These are phyloP conservation scores for Drechslerella dactyloides DNA, from an alignment of 2,329 filamentous ascomycete genomes.

Conservation along the genomic window DNA sequence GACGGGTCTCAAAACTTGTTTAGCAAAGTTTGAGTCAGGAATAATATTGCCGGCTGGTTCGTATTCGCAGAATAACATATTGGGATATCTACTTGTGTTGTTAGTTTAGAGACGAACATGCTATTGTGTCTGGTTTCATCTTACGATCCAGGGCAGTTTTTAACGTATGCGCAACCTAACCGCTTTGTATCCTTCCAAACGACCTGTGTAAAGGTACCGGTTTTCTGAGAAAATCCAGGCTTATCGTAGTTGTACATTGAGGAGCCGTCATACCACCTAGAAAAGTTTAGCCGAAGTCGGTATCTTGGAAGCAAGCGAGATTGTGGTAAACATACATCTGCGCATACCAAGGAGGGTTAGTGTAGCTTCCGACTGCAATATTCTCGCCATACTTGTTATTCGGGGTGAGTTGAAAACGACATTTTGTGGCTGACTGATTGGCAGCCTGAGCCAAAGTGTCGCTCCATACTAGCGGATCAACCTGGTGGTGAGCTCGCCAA, in stretches of 20 bases:
- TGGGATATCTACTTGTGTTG: constrained; percentile 8
- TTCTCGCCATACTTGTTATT: constrained; percentile 25
- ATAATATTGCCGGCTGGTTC: constrained; percentile 14
- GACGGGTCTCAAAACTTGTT: constrained; percentile 17
- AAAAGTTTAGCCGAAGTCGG: constrained; percentile 61
- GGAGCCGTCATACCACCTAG: constrained; percentile 71
- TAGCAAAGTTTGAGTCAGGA: constrained; percentile 16
- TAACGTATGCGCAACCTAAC: constrained; percentile 64
- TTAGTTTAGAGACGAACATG: neutral
- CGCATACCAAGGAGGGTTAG: constrained; percentile 20
- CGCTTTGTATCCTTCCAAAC: constrained; percentile 71
- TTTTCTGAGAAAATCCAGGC: constrained; percentile 66
- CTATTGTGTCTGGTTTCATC: neutral
- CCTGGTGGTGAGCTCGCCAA: constrained; percentile 27
- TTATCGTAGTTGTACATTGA: constrained; percentile 66
- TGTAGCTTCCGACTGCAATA: constrained; percentile 18
- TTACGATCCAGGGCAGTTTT: constrained; percentile 9
- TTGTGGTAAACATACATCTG: constrained; percentile 12
- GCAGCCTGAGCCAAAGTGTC: constrained; percentile 22
- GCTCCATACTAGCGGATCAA: constrained; percentile 14
- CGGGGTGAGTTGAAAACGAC: constrained; percentile 13
- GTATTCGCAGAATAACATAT: constrained; percentile 25
- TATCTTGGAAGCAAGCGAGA: neutral
- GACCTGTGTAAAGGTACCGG: constrained; percentile 75
- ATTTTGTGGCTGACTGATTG: constrained; percentile 19